These are phyloP conservation scores for Oidiodendron maius DNA, from an alignment of 495 filamentous ascomycete species.

Conservation along the genomic window DNA sequence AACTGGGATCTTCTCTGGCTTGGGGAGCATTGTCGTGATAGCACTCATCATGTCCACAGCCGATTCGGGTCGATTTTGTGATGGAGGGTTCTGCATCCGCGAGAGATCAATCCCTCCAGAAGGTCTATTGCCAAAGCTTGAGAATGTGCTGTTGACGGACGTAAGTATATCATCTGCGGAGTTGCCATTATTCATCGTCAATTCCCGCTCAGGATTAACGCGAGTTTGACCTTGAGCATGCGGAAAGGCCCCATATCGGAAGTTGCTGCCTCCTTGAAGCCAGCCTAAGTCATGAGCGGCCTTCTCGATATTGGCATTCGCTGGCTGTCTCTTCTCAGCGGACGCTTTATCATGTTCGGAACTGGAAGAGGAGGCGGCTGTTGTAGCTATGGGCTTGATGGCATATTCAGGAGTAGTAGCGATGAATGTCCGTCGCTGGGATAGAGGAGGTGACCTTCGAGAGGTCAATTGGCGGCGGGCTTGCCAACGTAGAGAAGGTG, in stretches of 20 bases:
- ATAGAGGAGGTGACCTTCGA: background rate
- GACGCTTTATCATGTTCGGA: background rate
- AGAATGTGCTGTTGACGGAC: background rate
- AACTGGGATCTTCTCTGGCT: slow-evolving; percentile 19
- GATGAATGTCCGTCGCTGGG: slow-evolving; percentile 17
- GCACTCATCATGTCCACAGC: background rate
- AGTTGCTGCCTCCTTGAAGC: background rate
- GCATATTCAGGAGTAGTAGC: slow-evolving; percentile 9
- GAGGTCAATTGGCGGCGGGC: slow-evolving; percentile 4
- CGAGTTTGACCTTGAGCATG: background rate
- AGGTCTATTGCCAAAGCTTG: background rate
- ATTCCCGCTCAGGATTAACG: background rate
- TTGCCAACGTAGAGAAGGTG: slow-evolving; percentile 13
- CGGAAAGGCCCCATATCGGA: background rate
- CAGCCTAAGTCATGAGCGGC: background rate
- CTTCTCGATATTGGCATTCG: background rate
- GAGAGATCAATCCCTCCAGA: background rate
- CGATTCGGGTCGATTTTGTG: background rate
- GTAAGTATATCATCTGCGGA: slow-evolving; percentile 2
- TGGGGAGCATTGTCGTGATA: background rate
- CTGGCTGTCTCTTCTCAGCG: background rate
- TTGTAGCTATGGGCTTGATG: slow-evolving; percentile 10
- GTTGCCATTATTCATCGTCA: slow-evolving; percentile 1
- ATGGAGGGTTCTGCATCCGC: background rate
- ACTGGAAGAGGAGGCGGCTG: slow-evolving; percentile 20